Evolutionary conservation across 1,284 basidiomycete genomes (phyloP).

Genomic region (Cystobasidium pallidum): DNA sequence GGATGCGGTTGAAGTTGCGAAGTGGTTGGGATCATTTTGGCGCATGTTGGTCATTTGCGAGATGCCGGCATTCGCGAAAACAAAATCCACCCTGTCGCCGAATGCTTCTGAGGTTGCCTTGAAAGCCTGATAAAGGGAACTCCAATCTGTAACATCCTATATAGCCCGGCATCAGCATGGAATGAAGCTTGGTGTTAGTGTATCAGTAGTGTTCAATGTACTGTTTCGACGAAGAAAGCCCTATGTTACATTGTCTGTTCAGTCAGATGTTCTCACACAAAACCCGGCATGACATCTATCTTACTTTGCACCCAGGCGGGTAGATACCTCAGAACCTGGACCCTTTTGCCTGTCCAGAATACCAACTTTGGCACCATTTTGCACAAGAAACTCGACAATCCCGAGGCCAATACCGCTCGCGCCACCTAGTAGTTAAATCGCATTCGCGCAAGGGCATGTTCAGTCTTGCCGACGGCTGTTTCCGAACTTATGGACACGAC

Average conservation of each 20-base stretch:
- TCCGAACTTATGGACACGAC: too few species aligned
- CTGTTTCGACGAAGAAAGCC: slow-evolving; percentile 41
- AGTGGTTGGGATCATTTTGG: slow-evolving; percentile 46
- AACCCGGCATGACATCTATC: too few species aligned
- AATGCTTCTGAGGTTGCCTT: slow-evolving; percentile 37
- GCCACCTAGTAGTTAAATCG: slow-evolving; percentile 4
- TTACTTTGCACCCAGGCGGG: background rate
- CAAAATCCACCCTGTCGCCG: slow-evolving; percentile 46
- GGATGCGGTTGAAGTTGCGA: slow-evolving; percentile 53
- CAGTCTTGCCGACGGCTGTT: background rate
- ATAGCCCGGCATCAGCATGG: background rate
- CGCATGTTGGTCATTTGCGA: slow-evolving; percentile 48
- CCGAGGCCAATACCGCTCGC: slow-evolving; percentile 47
- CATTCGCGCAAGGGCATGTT: background rate
- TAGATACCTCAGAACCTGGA: background rate
- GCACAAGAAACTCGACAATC: slow-evolving; percentile 44
- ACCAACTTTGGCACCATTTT: slow-evolving; percentile 45
- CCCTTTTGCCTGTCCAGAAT: slow-evolving; percentile 18
- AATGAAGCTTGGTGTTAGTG: background rate
- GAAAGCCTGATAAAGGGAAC: slow-evolving; percentile 43
- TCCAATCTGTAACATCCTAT: slow-evolving; percentile 46
- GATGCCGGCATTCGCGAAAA: slow-evolving; percentile 48
- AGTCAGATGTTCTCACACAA: too few species aligned
- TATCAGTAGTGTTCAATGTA: background rate
- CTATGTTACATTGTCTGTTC: background rate